phyloP scores from a whole-genome alignment of 2,329 filamentous ascomycete species.

The Cladosporium oxysporum region DNA sequence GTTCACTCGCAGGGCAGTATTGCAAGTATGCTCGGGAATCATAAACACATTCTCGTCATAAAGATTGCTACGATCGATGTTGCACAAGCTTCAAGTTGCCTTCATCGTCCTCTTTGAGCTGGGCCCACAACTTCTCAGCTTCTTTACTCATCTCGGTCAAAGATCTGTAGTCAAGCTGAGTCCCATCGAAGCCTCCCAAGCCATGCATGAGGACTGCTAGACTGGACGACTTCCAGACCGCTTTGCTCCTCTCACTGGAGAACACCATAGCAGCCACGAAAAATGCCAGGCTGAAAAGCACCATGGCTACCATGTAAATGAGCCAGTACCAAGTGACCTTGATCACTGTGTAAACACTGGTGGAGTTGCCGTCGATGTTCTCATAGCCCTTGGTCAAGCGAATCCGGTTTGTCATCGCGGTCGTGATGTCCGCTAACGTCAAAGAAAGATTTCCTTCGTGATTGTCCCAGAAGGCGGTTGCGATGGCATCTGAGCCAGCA shows the following conservation, averaged over 20 bases:
- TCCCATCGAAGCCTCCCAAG: neutral
- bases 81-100: neutral
- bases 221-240: conserved; percentile 12
- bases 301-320: neutral
- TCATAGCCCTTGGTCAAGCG: neutral
- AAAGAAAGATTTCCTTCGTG: neutral
- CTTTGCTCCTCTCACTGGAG: conserved; percentile 1
- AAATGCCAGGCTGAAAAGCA: neutral
- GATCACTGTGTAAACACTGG: neutral
- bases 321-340: conserved; percentile 2
- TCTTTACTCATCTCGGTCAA: neutral
- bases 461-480: neutral
- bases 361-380: neutral
- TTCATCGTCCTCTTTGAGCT: neutral
- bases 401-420: neutral
- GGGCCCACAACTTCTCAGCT: neutral
- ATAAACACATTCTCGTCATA: neutral
- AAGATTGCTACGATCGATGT: neutral
- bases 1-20: neutral
- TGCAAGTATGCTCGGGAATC: neutral
- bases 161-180: neutral
- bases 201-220: conserved; percentile 12
- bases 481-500: neutral
- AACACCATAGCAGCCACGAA: conserved; percentile 1
- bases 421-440: neutral